A percentile compares a stretch with the other conserved stretches of the same genome.
Evolutionary conservation across 352 stramenopile species (phyloP).

Genomic region (Phytophthora meadii): DNA sequence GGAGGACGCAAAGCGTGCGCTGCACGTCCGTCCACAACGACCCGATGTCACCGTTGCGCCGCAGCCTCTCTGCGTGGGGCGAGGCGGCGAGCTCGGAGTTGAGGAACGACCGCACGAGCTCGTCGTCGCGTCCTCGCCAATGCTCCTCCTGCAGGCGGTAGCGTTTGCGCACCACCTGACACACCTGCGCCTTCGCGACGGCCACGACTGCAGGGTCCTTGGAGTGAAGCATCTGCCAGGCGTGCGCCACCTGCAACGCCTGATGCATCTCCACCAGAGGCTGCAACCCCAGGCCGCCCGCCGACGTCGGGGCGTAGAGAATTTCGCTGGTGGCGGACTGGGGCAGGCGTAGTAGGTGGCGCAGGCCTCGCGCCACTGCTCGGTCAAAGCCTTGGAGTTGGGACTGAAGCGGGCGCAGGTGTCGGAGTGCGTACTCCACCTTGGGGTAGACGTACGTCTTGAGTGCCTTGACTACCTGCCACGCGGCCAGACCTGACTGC

Average conservation of each 20-base stretch:
- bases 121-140: conserved; percentile 9
- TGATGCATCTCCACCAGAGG: conserved; percentile 15
- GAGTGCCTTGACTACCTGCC: conserved; percentile 12
- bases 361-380: neutral
- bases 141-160: conserved; percentile 9
- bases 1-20: neutral
- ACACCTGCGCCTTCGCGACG: conserved; percentile 6
- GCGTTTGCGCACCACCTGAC: conserved; percentile 15
- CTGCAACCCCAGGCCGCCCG: conserved; percentile 16
- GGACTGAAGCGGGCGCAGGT: conserved; percentile 3
- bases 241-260: conserved; percentile 21
- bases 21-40: conserved; percentile 20
- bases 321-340: conserved; percentile 6
- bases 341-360: conserved; percentile 10
- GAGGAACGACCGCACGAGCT: conserved; percentile 9
- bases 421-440: conserved; percentile 12
- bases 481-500: conserved; percentile 6
- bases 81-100: conserved; percentile 8
- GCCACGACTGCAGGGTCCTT: conserved; percentile 2
- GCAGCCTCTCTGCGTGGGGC: neutral
- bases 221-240: conserved; percentile 29
- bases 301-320: conserved; percentile 15
- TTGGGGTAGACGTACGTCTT: conserved; percentile 23
- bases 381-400: conserved; percentile 14
- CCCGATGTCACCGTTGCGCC: conserved; percentile 7